Percentiles rank a stretch among this genome's conserved stretches.
Evolutionary conservation across 768 basidiomycete genomes (phyloP).

Genomic region (Tulasnella sp.): DNA sequence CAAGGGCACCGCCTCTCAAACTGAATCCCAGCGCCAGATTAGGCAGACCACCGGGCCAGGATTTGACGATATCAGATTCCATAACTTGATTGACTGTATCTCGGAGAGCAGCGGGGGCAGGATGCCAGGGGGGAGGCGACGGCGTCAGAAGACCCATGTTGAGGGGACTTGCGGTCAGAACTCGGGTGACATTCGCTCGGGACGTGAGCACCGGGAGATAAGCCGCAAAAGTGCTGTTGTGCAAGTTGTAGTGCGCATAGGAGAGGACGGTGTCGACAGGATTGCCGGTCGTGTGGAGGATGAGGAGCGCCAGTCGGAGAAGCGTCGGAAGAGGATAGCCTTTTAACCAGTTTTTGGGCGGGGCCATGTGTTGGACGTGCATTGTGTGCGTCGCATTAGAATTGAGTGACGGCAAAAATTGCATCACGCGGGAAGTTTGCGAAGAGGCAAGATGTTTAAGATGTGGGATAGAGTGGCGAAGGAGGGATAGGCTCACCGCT

Average conservation of each 20-base stretch:
- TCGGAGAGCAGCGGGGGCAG: constrained; percentile 44
- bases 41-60: constrained; percentile 40
- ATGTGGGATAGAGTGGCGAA: not conserved
- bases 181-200: constrained; percentile 53
- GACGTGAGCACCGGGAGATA: constrained; percentile 45
- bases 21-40: constrained; percentile 65
- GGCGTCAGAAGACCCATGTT: constrained; percentile 68
- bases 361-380: too few species aligned
- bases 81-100: constrained; percentile 33
- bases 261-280: constrained; percentile 71
- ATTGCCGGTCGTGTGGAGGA: constrained; percentile 48
- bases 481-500: constrained; percentile 38
- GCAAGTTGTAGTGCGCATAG: constrained; percentile 69
- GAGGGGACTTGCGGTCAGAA: constrained; percentile 70
- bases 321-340: constrained; percentile 74
- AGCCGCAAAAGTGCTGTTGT: constrained; percentile 47
- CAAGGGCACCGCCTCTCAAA: constrained; percentile 33
- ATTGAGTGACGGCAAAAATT: too few species aligned
- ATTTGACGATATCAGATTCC: constrained; percentile 22
- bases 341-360: too few species aligned
- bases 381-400: too few species aligned
- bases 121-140: constrained; percentile 58
- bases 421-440: not conserved
- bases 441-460: not conserved
- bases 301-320: constrained; percentile 67